These are phyloP conservation scores for Scenedesmus sp. DNA, from an alignment of 163 green algal genomes.

Conservation along the genomic window DNA sequence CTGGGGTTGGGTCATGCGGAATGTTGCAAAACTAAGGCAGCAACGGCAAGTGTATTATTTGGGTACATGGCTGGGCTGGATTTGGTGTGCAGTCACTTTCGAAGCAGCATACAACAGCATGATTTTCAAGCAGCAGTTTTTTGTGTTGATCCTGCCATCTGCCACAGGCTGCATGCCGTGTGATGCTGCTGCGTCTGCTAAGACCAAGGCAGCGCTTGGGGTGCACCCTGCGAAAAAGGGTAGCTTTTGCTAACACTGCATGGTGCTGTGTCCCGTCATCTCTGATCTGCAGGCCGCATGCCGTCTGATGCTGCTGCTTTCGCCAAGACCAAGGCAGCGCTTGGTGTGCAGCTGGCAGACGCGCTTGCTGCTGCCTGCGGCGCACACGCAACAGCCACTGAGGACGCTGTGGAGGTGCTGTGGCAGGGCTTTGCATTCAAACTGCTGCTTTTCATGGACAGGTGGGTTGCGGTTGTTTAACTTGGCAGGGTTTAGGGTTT, in stretches of 20 bases:
- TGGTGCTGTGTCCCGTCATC: neutral
- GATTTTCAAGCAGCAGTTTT: neutral
- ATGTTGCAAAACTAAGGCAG: too few relatives aligned
- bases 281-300: conserved; percentile 73
- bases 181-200: neutral
- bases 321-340: conserved; percentile 81
- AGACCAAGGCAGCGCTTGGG: neutral
- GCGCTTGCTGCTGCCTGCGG: conserved; percentile 59
- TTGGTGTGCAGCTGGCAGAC: conserved; percentile 82
- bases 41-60: too few relatives aligned
- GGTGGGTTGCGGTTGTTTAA: conserved; percentile 1
- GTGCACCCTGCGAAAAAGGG: too few relatives aligned
- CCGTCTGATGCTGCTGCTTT: conserved; percentile 75
- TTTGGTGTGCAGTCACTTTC: too few relatives aligned
- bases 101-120: too few relatives aligned
- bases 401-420: conserved; percentile 83
- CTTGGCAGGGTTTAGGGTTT: too few relatives aligned
- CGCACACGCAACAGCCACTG: conserved; percentile 51
- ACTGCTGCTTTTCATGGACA: conserved; percentile 76
- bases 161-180: neutral
- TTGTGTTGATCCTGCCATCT: neutral
- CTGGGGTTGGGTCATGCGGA: too few relatives aligned
- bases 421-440: conserved; percentile 87
- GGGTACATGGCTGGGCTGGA: too few relatives aligned
- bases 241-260: too few relatives aligned